Conservation (phyloP, 768 basidiomycete genomes). For the Russula virescens region DNA sequence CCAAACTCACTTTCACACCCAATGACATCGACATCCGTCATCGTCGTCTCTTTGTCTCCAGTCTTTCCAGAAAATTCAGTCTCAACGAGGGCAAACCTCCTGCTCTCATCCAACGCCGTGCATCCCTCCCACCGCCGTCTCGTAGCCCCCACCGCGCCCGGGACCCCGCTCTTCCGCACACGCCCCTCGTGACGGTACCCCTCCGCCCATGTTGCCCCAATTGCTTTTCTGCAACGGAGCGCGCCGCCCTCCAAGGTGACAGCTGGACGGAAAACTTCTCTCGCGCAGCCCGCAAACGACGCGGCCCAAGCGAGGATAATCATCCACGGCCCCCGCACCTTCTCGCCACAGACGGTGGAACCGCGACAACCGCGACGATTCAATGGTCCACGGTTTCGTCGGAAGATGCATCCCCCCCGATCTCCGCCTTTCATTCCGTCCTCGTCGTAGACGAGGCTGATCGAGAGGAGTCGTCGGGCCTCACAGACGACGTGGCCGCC, state of each 20-base stretch:
- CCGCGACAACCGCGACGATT: conserved; percentile 8
- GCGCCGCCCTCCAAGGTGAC: conserved; percentile 47
- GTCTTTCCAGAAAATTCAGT: conserved; percentile 17
- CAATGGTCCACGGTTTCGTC: conserved; percentile 19
- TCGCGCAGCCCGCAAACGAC: conserved; percentile 53
- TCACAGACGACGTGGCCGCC: not conserved
- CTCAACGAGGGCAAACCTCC: conserved; percentile 20
- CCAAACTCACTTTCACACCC: not conserved
- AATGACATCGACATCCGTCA: not conserved
- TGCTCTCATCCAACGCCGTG: conserved; percentile 47
- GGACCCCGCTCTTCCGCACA: conserved; percentile 21
- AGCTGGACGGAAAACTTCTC: conserved; percentile 61
- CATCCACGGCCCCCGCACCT: conserved; percentile 19
- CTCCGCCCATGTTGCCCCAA: conserved; percentile 65
- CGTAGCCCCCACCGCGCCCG: conserved; percentile 9
- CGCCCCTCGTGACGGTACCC: conserved; percentile 49
- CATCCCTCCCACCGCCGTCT: conserved; percentile 6
- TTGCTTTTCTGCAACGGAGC: conserved; percentile 56
- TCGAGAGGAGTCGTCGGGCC: not conserved
- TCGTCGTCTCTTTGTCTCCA: not conserved
- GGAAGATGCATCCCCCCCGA: conserved; percentile 19
- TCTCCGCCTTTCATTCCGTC: conserved; percentile 15
- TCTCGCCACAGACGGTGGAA: conserved; percentile 12
- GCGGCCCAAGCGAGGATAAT: conserved; percentile 34
- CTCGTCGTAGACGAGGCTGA: conserved; percentile 16